Evolutionary conservation across 2,329 filamentous ascomycete genomes (phyloP), one percentile per base, ranked within the genome.

Genomic region (Talaromyces marneffei): DNA sequence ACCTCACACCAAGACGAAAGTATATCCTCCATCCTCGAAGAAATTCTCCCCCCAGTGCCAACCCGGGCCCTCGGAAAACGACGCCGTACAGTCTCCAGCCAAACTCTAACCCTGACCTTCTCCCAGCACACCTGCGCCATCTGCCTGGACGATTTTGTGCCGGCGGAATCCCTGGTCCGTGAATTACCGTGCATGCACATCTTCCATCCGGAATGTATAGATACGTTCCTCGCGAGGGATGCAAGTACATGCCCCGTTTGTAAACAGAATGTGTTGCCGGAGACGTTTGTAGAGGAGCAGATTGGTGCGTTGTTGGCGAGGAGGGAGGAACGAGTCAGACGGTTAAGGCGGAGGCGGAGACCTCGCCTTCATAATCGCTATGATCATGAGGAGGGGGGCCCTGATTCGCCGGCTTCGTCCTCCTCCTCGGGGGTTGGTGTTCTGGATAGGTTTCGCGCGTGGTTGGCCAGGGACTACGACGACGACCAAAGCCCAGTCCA

Each of bases 211-310:
- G 88, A 90, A 65, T 99, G 94, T 70, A 92, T 97, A 65, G 92
- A 97, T 70, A 84, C 87, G 23, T 96, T 94, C 68, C 80, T 97
- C 12, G 81, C 83, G 46, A 82, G 86, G 59, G 88, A 88, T 70
- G 95, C 90, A 71, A 95, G 90, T 18, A 81, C 97, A 1, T 99
- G 94, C 70, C 93, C 94, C 0, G 80, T 96, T 67, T 99, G 94
- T 80, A 97, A 96, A 73, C 85, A 87, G 63, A 90, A 85, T 55
- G 90, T 92, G 69, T 77, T 97, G 0, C 92, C 92, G 6, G 69
- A 67, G 78, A 90, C 80, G 18, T 82, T 85, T 68, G 87, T 85
- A 60, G 87, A 88, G 0, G 77, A 79, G 0, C 81, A 81, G 18
- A 86, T 95, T 44, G 95, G 91, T 4, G 94, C 96, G 67, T 82